Conservation (phyloP, 2,329 filamentous ascomycete species). For the Fusarium incarnatum region DNA sequence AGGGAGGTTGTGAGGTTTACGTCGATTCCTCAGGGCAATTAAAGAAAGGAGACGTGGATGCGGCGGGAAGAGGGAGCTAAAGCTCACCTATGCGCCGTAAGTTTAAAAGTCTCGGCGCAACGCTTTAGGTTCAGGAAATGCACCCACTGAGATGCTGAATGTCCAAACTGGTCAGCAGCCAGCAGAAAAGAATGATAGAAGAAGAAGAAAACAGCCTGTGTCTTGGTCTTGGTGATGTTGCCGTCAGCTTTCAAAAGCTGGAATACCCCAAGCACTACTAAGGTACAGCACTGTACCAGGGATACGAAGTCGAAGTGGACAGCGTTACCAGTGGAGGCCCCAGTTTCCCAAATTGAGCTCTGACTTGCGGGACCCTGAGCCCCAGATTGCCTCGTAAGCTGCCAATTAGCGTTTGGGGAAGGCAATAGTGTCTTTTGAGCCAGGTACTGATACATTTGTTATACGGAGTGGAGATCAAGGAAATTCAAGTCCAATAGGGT, state of each 20-base stretch:
- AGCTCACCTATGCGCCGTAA: conserved; percentile 23
- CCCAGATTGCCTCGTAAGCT: conserved; percentile 21
- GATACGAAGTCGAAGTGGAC: conserved; percentile 39
- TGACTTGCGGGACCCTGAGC: conserved; percentile 15
- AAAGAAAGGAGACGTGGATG: conserved; percentile 41
- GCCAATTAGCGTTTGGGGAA: conserved; percentile 10
- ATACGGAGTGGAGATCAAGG: background rate
- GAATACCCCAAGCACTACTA: background rate
- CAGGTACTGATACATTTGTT: conserved; percentile 7
- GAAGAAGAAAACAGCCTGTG: conserved; percentile 17
- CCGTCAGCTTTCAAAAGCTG: conserved; percentile 28
- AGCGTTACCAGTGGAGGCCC: conserved; percentile 41
- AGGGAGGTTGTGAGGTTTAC: conserved; percentile 28
- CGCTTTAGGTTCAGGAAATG: background rate
- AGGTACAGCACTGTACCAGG: conserved; percentile 16
- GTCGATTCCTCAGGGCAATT: conserved; percentile 35
- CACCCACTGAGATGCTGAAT: background rate
- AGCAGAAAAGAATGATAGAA: conserved; percentile 1
- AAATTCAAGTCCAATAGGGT: background rate
- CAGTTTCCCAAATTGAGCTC: conserved; percentile 37
- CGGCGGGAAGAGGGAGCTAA: conserved; percentile 25
- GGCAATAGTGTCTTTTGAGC: conserved; percentile 4
- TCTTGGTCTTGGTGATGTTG: conserved; percentile 26
- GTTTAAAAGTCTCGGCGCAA: conserved; percentile 1
- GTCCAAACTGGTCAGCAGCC: background rate